A percentile compares a stretch with the other conserved stretches of the same genome.
These are phyloP conservation scores for Sporothrix brunneoviolacea DNA, from an alignment of 2,329 filamentous ascomycete species.

Conservation along the genomic window DNA sequence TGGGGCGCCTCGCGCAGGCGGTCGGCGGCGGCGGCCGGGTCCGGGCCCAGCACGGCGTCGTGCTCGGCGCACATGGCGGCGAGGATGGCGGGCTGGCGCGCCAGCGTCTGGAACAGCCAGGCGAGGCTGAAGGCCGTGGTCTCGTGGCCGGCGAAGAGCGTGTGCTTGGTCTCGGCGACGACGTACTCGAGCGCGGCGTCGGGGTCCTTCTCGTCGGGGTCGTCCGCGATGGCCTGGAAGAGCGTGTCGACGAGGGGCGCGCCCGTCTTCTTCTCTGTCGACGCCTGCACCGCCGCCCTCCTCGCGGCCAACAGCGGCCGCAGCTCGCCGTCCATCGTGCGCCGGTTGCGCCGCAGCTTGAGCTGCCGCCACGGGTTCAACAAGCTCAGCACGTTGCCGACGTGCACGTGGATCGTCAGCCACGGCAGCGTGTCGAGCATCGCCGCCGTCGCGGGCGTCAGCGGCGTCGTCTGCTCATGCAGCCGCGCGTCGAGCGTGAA, in stretches of 20 bases:
- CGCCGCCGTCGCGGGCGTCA: constrained; percentile 10
- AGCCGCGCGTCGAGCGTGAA: constrained; percentile 14
- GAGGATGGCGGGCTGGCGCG: constrained; percentile 25
- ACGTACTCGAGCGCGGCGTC: constrained; percentile 22
- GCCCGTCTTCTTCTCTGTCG: constrained; percentile 14
- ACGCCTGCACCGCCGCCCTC: constrained; percentile 18
- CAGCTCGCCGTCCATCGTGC: constrained; percentile 24
- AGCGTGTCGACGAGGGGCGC: constrained; percentile 23
- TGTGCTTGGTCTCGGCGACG: constrained; percentile 25
- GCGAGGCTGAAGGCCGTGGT: constrained; percentile 30
- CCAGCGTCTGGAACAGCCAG: constrained; percentile 25
- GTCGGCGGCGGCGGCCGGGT: constrained; percentile 28
- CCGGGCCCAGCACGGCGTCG: constrained; percentile 37
- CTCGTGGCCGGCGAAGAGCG: constrained; percentile 35
- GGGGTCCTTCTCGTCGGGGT: constrained; percentile 15
- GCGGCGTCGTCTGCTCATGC: constrained; percentile 11
- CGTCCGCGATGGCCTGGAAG: constrained; percentile 23
- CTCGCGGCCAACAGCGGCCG: constrained; percentile 21
- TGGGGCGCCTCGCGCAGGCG: constrained; percentile 33
- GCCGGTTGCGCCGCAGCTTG: constrained; percentile 28
- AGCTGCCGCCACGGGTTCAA: constrained; percentile 25
- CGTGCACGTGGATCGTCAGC: constrained; percentile 11
- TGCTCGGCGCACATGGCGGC: constrained; percentile 37
- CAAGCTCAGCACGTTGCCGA: constrained; percentile 17
- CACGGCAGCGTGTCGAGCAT: constrained; percentile 12